Percentiles rank a stretch among this genome's conserved stretches.
phyloP scores from a whole-genome alignment of 768 basidiomycete genomes.

The Lactifluus subvellereus region DNA sequence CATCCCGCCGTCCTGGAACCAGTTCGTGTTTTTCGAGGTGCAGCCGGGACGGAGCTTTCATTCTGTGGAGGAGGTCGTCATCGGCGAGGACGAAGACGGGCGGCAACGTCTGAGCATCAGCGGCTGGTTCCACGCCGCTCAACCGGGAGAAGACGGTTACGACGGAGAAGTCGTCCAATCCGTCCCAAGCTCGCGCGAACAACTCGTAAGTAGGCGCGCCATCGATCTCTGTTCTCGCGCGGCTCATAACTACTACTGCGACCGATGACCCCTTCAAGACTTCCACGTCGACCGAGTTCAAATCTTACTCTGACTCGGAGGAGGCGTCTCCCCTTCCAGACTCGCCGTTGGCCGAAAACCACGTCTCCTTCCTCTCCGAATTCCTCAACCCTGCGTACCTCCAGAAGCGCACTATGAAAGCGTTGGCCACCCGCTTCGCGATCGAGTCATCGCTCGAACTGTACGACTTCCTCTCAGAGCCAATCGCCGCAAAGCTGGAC shows the following conservation, averaged over 20 bases:
- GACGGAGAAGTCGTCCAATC: constrained; percentile 41
- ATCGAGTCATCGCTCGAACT: constrained; percentile 85
- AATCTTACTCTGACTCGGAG: constrained; percentile 35
- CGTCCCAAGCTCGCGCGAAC: constrained; percentile 80
- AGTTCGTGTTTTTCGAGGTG: constrained; percentile 85
- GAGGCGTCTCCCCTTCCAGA: constrained; percentile 49
- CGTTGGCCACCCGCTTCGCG: constrained; percentile 74
- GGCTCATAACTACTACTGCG: constrained; percentile 11
- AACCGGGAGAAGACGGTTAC: constrained; percentile 88
- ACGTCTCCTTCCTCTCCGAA: constrained; percentile 68
- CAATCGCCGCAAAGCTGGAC: constrained; percentile 65
- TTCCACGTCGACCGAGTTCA: constrained; percentile 57
- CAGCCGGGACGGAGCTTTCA: constrained; percentile 95
- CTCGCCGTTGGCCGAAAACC: constrained; percentile 47
- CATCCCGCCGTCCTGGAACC: constrained; percentile 82
- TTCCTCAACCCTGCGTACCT: constrained; percentile 92
- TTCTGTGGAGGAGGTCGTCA: constrained; percentile 94
- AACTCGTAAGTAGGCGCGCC: constrained; percentile 62
- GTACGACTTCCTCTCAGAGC: constrained; percentile 71
- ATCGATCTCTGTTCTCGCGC: not conserved
- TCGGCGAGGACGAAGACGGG: constrained; percentile 65
- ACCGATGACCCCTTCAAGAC: constrained; percentile 37
- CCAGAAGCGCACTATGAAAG: constrained; percentile 70
- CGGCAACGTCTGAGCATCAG: constrained; percentile 79
- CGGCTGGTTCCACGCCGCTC: constrained; percentile 95